Evolutionary conservation across 1,284 basidiomycete species (phyloP).

Genomic region (Papiliotrema laurentii): DNA sequence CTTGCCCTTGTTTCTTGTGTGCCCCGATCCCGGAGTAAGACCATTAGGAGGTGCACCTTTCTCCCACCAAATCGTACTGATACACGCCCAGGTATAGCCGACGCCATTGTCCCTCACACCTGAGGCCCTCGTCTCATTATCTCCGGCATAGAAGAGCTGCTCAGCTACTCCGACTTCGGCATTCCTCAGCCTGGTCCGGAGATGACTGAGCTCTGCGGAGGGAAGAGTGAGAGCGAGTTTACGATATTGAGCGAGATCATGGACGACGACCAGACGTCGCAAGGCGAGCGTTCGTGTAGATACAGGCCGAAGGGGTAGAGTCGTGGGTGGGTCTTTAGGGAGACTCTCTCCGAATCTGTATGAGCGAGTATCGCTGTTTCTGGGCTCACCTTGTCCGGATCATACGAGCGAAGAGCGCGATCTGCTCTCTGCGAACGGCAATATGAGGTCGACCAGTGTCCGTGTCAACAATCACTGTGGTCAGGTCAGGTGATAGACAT

Average conservation of each 20-base stretch:
- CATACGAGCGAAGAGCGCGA: conserved; percentile 51
- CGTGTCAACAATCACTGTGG: conserved; percentile 62
- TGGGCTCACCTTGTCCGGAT: conserved; percentile 42
- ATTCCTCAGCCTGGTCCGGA: conserved; percentile 61
- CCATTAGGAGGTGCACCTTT: conserved; percentile 53
- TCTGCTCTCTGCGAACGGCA: conserved; percentile 64
- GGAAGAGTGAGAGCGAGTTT: conserved; percentile 69
- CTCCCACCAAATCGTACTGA: conserved; percentile 74
- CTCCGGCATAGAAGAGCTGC: conserved; percentile 60
- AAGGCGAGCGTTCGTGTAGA: conserved; percentile 51
- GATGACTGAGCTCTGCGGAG: conserved; percentile 62
- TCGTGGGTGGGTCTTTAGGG: conserved; percentile 40
- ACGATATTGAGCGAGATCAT: conserved; percentile 65
- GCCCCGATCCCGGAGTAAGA: conserved; percentile 43
- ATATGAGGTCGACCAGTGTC: conserved; percentile 71
- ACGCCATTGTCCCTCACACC: conserved; percentile 55
- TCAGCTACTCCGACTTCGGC: conserved; percentile 65
- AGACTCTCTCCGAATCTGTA: conserved; percentile 42
- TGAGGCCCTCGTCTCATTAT: conserved; percentile 13
- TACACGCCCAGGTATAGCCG: conserved; percentile 50
- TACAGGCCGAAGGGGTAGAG: conserved; percentile 42
- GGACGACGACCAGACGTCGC: conserved; percentile 64
- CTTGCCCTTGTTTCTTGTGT: conserved; percentile 37
- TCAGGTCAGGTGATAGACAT: neutral
- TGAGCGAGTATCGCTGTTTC: neutral